phyloP scores from a whole-genome alignment of 1,284 basidiomycete genomes.

The Moniliophthora roreri region DNA sequence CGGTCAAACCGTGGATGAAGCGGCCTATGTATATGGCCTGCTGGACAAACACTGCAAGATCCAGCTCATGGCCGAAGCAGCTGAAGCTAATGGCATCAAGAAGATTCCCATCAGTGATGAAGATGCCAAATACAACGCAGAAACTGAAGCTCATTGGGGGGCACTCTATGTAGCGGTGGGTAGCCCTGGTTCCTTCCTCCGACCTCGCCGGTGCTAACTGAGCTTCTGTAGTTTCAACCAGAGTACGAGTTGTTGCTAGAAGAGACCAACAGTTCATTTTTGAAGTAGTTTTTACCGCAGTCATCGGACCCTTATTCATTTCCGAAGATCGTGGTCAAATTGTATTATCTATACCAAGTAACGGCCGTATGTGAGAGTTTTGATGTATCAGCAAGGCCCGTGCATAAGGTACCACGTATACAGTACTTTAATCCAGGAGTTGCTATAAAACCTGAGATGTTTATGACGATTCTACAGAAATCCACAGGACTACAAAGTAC shows the following conservation, averaged over 20 bases:
- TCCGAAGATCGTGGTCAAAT: no score
- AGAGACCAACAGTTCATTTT: slow-evolving; percentile 26
- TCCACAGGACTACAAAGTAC: no score
- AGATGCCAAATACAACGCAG: slow-evolving; percentile 23
- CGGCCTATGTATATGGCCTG: slow-evolving; percentile 19
- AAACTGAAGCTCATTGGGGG: slow-evolving; percentile 19
- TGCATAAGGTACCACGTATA: no score
- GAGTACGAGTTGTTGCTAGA: slow-evolving; percentile 24
- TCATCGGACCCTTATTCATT: no score
- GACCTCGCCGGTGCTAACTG: not conserved
- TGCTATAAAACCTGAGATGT: no score
- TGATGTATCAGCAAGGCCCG: no score
- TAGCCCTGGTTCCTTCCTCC: not conserved
- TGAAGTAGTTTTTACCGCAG: slow-evolving; percentile 19
- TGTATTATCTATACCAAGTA: no score
- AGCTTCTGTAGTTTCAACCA: slow-evolving; percentile 22
- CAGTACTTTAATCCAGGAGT: no score
- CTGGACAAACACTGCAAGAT: slow-evolving; percentile 38
- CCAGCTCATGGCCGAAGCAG: slow-evolving; percentile 45
- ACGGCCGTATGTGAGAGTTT: no score
- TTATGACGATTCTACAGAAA: no score
- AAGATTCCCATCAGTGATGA: slow-evolving; percentile 25
- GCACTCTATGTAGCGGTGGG: slow-evolving; percentile 21
- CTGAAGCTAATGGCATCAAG: slow-evolving; percentile 29
- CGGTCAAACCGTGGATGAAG: slow-evolving; percentile 25